A percentile compares a stretch with the other conserved stretches of the same genome.
Evolutionary conservation across 2,329 filamentous ascomycete genomes (phyloP).

Genomic region (Pseudocercospora cruenta): DNA sequence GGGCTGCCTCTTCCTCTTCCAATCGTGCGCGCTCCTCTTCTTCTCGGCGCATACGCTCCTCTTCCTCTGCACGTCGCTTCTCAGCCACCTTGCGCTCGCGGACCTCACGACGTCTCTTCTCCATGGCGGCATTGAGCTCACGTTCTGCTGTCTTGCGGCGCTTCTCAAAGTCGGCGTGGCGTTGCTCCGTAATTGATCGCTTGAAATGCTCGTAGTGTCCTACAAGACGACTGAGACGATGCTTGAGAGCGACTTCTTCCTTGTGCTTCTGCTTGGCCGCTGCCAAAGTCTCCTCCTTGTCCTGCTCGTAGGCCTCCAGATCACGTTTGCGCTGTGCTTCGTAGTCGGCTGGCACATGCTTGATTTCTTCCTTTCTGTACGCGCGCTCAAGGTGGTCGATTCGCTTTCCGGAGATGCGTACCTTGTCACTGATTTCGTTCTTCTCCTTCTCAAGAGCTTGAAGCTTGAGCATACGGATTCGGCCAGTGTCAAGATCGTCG

Average conservation of each 20-base stretch:
- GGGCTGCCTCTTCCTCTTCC: conserved; percentile 84
- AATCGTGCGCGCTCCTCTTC: conserved; percentile 79
- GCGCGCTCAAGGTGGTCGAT: conserved; percentile 97
- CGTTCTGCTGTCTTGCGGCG: conserved; percentile 87
- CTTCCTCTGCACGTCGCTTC: conserved; percentile 81
- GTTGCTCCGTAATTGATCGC: conserved; percentile 78
- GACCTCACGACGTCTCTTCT: conserved; percentile 82
- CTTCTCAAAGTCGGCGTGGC: conserved; percentile 94
- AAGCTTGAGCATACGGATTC: conserved; percentile 91
- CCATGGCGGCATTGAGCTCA: conserved; percentile 90
- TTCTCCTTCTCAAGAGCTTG: conserved; percentile 97
- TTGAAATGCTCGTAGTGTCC: conserved; percentile 84
- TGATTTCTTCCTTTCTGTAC: conserved; percentile 91
- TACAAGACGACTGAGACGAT: conserved; percentile 83
- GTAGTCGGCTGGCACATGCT: conserved; percentile 87
- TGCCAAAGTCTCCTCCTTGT: conserved; percentile 75
- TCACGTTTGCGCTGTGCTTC: conserved; percentile 79
- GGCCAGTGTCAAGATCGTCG: conserved; percentile 62
- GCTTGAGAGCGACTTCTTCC: conserved; percentile 89
- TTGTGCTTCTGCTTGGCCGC: conserved; percentile 87
- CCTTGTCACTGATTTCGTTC: conserved; percentile 89
- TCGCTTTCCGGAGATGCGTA: conserved; percentile 90
- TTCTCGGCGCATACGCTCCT: conserved; percentile 75
- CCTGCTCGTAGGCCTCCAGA: conserved; percentile 75
- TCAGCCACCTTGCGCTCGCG: conserved; percentile 81